Base-by-base conservation (phyloP, 257 asterid species). In the Solanum pimpinellifolium region DNA sequence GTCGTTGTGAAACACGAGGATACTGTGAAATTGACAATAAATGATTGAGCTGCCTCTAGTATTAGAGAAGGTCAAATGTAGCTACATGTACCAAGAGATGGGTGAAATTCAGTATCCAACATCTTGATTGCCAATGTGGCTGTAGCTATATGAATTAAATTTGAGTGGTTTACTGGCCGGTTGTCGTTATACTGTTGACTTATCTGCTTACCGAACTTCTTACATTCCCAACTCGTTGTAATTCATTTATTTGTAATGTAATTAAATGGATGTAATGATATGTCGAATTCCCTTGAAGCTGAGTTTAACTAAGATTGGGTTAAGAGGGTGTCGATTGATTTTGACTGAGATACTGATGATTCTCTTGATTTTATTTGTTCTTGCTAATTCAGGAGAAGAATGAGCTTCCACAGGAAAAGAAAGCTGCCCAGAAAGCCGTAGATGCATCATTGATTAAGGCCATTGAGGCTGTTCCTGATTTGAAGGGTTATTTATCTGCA, bases 81-180 rank as follows among this genome's bases (percentile, higher is more conserved):
- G 25, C 93, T 91, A 89, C 90, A 88, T 92, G 92, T 92, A 91
- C 94, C 94, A 86, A 91, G 95, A 83, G 39, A 68, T 35, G 92
- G 92, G 91, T 90, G 83, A 42, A 78, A 37, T 37, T 3, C 56
- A 87, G 31, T 90, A 80, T 86, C 91, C 91, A 86, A 52, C 13
- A 68, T 92, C 94, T 92, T 92, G 95, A 89, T 9, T 87, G 93
- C 95, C 93, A 65, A 85, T 83, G 86, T 76, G 94, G 94, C 92
- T 89, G 92, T 92, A 91, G 95, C 94, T 16, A 90, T 70, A 87
- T 75, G 12, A 72, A 91, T 60, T 33, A 1, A 90, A n/a, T 39
- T 23, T 25, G 83, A 84, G 94, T 87, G 89, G 92, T 92, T 92
- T 66, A 88, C 95, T 92, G 94, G 95, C 95, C 92, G 95, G 92